Evolutionary conservation across 768 basidiomycete species (phyloP), one percentile per base, ranked within the genome.

Genomic region (Mycena galopus): DNA sequence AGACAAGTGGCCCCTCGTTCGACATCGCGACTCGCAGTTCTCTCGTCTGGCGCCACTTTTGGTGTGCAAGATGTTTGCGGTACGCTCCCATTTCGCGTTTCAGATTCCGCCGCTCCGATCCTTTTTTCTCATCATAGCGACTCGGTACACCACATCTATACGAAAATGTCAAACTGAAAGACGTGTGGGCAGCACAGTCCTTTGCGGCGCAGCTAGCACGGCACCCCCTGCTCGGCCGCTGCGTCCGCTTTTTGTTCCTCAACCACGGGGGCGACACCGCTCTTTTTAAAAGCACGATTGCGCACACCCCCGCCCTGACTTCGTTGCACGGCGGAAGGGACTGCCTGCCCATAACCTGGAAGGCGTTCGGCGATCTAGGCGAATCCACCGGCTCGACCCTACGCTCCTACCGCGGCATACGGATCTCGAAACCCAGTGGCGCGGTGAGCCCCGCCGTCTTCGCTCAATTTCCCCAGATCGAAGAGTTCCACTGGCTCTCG

Each of bases 21-120:
- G 27, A 7, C 3, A 21, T 14, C 39, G 23, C 53, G 27, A 8
- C 21, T 7, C 8, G 53, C 33, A 0, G 14, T 29, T 25, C n/a
- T 21, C 2, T 35, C 47, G 56, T 47, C 27, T 39, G 10, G n/a
- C 27, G 10, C 53, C 67, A 16, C 61, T 70, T 29, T 27, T 57
- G 9, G 68, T 64, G 39, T 70, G 35, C 35, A 62, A 62, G 37
- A 39, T 2, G 19, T 71, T 71, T 64, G 44, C 51, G 11, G 70
- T 71, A 9, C 29, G 70, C 30, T 11, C 10, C 25, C 12, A n/a
- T 16, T 17, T 44, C 3, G 11, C 29, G 3, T 16, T 11, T n/a
- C 9, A 8, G 29, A 53, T 44, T 6, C 42, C n/a, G 16, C 25
- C 51, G 21, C 16, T 5, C 32, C 16, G 21, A 55, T 9, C 16